Evolutionary conservation across 345 rosid species (phyloP), one percentile per base, ranked within the genome.

Genomic region (Citrus glauca): DNA sequence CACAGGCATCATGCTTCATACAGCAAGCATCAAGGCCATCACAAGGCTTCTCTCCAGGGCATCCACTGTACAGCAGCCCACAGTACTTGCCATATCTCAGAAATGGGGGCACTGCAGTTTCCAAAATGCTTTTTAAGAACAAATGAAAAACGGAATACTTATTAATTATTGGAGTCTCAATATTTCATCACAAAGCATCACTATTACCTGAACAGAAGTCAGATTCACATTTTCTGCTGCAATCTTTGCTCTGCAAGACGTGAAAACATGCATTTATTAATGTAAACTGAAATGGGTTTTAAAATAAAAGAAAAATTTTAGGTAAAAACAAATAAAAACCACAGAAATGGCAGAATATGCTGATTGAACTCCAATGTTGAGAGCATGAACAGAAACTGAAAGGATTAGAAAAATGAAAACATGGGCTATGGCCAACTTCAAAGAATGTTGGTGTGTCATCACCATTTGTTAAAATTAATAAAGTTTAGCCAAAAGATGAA

Each of bases 11-110:
- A 68, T 94, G 99, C 74, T 89, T 90, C 99, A 96, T 96, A 83
- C 99, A 96, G 73, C 97, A 94, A 30, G 94, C 88, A 74, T 96
- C 99, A 30, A 96, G 99, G 28, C 91, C 97, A 73, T 96, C 98
- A 42, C 99, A 96, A 13, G 97, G 98, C 77, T 66, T 94, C 79
- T 92, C 97, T 20, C 98, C 98, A 1, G 97, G 94, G 81, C 98
- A 96, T 77, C 98, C 98, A 73, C 94, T 92, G 83, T 92, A 96
- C 8, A 94, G 45, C 6, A 94, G 84, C 64, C 99, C 98, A 55
- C 98, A 96, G 35, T 92, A 94, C 89, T 96, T 96, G 0, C 97
- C 98, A 80, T 96, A 94, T 81, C 99, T 90, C 82, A 94, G 66
- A 38, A 96, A 84, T 65, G 98, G 98, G 8, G 99, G 98, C 81